These are phyloP conservation scores for Afroboletus lepidellus DNA, from an alignment of 1,284 basidiomycete species.

Conservation along the genomic window DNA sequence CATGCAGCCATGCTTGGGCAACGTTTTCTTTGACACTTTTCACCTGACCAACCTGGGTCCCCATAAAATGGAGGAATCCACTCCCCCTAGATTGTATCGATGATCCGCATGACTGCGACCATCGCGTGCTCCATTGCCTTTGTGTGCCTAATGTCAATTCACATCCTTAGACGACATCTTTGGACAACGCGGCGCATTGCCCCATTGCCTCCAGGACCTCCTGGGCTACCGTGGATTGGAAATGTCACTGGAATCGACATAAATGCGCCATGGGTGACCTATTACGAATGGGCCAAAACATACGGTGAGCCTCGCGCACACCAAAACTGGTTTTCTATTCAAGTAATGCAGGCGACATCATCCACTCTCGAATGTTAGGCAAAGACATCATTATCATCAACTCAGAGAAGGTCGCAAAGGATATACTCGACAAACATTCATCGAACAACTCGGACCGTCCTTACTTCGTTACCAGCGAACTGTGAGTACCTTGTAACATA, in stretches of 20 bases:
- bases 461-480: slow-evolving; percentile 3
- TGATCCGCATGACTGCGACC: not conserved
- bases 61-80: not conserved
- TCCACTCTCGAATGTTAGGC: slow-evolving; percentile 15
- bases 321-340: not conserved
- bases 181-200: not conserved
- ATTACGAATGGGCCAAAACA: not conserved
- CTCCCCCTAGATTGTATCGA: not conserved
- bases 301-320: not conserved
- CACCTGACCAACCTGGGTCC: no score
- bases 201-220: not conserved
- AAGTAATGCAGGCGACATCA: slow-evolving; percentile 11
- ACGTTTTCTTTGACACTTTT: no score
- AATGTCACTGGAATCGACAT: not conserved
- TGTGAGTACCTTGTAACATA: slow-evolving; percentile 9
- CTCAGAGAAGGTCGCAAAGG: slow-evolving; percentile 20
- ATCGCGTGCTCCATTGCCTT: not conserved
- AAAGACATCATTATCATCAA: slow-evolving; percentile 20
- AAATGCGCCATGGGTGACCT: slow-evolving; percentile 2
- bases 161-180: not conserved
- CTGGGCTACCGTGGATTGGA: slow-evolving; percentile 1
- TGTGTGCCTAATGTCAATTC: not conserved
- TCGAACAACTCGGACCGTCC: slow-evolving; percentile 20
- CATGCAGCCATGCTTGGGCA: not conserved
- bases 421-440: slow-evolving; percentile 14